A percentile compares a stretch with the other conserved stretches of the same genome.
phyloP scores from a whole-genome alignment of 345 rosid genomes.

The Eucalyptus curtisii region DNA sequence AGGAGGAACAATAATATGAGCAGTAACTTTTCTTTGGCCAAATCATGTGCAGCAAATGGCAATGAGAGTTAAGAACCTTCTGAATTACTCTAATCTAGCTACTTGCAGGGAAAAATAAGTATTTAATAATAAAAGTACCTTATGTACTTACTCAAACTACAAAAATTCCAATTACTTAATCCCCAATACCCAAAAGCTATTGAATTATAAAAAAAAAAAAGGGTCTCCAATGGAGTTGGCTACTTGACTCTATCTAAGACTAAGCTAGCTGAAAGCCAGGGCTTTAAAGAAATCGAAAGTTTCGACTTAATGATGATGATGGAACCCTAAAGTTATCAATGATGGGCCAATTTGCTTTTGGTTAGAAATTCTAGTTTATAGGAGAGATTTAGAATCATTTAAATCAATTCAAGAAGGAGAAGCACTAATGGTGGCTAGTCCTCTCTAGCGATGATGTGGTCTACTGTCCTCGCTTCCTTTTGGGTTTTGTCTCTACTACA shows the following conservation, averaged over 20 bases:
- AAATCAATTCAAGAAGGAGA: neutral
- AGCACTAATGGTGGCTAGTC: neutral
- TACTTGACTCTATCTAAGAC: neutral
- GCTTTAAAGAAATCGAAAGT: neutral
- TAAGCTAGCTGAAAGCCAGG: neutral
- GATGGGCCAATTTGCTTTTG: neutral
- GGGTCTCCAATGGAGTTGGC: neutral
- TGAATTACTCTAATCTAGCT: neutral
- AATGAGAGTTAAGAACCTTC: neutral
- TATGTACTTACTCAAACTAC: neutral
- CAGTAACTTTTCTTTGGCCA: neutral
- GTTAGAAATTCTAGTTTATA: neutral
- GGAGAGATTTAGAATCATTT: neutral
- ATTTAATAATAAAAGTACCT: neutral
- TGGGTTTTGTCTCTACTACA: neutral
- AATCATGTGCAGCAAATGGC: neutral
- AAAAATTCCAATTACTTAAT: neutral
- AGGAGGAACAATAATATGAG: neutral
- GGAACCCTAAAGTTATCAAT: constrained; percentile 5
- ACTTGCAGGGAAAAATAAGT: neutral
- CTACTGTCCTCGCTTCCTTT: neutral
- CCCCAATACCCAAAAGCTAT: neutral
- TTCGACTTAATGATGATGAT: neutral
- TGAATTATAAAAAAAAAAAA: neutral
- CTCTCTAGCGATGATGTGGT: neutral